These are phyloP conservation scores for Alternaria burnsii DNA, from an alignment of 2,329 filamentous ascomycete species.

Conservation along the genomic window DNA sequence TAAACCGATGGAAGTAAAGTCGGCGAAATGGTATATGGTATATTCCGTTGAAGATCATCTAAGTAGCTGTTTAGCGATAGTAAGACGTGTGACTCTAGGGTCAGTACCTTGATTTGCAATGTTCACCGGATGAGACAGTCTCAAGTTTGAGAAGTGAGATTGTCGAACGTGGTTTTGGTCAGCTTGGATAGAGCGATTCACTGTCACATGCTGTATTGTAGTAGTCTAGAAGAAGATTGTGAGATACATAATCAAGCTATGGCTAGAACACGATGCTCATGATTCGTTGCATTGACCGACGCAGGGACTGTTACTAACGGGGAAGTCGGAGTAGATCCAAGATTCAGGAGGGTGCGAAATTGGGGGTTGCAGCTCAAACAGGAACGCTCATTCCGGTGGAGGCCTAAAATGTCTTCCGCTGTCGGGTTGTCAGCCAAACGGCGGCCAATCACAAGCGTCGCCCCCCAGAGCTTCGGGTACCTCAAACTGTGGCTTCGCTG, in stretches of 20 bases:
- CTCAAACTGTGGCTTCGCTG: constrained; percentile 26
- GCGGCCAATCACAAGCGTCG: constrained; percentile 23
- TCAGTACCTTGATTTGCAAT: not conserved
- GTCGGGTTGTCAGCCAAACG: constrained; percentile 17
- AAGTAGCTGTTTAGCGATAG: not conserved
- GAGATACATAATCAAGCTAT: not conserved
- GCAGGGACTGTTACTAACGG: constrained; percentile 6
- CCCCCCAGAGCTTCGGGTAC: constrained; percentile 10
- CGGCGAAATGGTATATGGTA: not conserved
- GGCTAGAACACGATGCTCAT: constrained; percentile 18
- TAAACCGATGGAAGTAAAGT: not conserved
- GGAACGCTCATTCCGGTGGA: constrained; percentile 18
- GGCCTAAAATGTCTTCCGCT: constrained; percentile 15
- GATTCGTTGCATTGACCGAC: constrained; percentile 4
- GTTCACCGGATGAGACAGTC: not conserved
- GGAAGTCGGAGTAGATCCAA: constrained; percentile 10
- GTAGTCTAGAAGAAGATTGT: not conserved
- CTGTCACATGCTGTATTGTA: not conserved
- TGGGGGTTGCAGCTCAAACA: constrained; percentile 6
- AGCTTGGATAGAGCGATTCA: not conserved
- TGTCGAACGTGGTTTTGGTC: not conserved
- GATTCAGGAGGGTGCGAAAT: constrained; percentile 9
- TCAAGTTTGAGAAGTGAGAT: not conserved
- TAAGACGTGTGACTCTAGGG: not conserved
- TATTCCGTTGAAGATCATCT: not conserved